These are phyloP conservation scores for Hypoxylon rickii DNA, from an alignment of 495 filamentous ascomycete genomes.

Conservation along the genomic window DNA sequence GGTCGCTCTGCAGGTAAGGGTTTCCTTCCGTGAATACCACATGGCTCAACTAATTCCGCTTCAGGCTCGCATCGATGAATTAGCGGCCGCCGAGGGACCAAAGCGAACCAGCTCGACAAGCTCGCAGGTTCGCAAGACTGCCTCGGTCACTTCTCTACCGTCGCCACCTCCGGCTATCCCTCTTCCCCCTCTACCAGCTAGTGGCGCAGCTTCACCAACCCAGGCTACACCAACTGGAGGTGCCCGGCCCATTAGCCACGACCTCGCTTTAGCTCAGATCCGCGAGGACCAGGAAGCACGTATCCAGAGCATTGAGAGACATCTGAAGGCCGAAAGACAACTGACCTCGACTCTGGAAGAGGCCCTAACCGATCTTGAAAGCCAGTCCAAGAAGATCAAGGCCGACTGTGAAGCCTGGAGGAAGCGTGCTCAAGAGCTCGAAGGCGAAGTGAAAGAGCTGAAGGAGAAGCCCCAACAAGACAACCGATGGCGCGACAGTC, in stretches of 20 bases:
- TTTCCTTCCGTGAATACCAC: background rate
- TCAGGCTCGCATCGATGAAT: slow-evolving; percentile 63
- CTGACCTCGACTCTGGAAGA: slow-evolving; percentile 93
- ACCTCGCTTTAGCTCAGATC: slow-evolving; percentile 72
- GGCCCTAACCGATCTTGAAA: slow-evolving; percentile 89
- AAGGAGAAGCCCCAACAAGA: slow-evolving; percentile 50
- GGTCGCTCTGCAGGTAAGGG: slow-evolving; percentile 66
- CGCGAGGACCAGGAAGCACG: slow-evolving; percentile 94
- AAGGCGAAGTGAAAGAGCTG: slow-evolving; percentile 76
- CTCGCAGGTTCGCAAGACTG: slow-evolving; percentile 79
- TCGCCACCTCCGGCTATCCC: slow-evolving; percentile 90
- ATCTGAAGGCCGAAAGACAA: slow-evolving; percentile 94
- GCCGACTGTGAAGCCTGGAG: slow-evolving; percentile 87
- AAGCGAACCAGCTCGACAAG: slow-evolving; percentile 77
- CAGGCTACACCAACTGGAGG: slow-evolving; percentile 52
- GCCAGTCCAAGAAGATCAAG: slow-evolving; percentile 83
- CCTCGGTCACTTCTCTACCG: slow-evolving; percentile 80
- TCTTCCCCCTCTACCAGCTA: slow-evolving; percentile 83
- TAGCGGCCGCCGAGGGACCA: slow-evolving; percentile 45
- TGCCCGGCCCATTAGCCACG: slow-evolving; percentile 81
- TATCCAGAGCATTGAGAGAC: slow-evolving; percentile 95
- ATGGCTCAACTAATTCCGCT: background rate
- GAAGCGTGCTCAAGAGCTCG: slow-evolving; percentile 75
- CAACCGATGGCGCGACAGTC: slow-evolving; percentile 69
- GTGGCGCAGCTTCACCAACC: slow-evolving; percentile 45